Conservation (phyloP, 2,329 filamentous ascomycete species). For the Neonectria magnoliae region DNA sequence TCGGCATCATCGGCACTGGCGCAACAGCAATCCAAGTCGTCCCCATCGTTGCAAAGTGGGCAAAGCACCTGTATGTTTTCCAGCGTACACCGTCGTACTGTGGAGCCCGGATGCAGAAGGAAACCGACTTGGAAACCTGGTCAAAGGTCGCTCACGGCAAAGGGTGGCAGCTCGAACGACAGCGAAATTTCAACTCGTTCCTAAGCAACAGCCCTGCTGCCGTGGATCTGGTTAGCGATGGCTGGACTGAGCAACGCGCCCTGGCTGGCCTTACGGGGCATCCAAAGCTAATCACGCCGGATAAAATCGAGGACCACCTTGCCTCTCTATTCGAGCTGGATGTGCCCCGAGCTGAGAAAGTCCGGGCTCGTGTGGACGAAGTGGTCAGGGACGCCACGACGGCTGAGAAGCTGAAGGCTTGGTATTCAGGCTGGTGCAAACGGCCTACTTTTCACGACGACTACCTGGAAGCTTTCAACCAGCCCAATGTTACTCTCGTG, state of each 20-base stretch:
- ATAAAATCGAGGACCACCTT: slow-evolving; percentile 27
- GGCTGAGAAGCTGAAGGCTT: slow-evolving; percentile 64
- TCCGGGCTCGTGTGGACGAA: slow-evolving; percentile 6
- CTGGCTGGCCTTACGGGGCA: too few species aligned
- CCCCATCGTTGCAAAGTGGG: neutral
- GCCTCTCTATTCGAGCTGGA: neutral
- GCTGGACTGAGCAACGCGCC: too few species aligned
- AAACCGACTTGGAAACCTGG: neutral
- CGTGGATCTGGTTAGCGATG: neutral
- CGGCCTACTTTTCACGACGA: slow-evolving; percentile 70
- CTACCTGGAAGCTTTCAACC: slow-evolving; percentile 53
- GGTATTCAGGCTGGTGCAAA: slow-evolving; percentile 72
- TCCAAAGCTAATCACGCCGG: too few species aligned
- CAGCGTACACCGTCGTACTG: slow-evolving; percentile 1
- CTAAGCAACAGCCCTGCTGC: neutral
- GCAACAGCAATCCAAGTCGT: slow-evolving; percentile 1
- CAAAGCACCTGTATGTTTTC: slow-evolving; percentile 4
- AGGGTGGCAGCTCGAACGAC: slow-evolving; percentile 55
- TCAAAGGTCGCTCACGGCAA: neutral
- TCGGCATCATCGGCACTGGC: slow-evolving; percentile 6
- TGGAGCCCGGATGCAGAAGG: neutral
- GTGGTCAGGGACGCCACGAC: slow-evolving; percentile 59
- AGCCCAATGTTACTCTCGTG: slow-evolving; percentile 65
- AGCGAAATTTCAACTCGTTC: neutral
- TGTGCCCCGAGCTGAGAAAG: neutral